Base-by-base conservation (phyloP, 2,329 filamentous ascomycete species). In the Sclerotinia trifoliorum region DNA sequence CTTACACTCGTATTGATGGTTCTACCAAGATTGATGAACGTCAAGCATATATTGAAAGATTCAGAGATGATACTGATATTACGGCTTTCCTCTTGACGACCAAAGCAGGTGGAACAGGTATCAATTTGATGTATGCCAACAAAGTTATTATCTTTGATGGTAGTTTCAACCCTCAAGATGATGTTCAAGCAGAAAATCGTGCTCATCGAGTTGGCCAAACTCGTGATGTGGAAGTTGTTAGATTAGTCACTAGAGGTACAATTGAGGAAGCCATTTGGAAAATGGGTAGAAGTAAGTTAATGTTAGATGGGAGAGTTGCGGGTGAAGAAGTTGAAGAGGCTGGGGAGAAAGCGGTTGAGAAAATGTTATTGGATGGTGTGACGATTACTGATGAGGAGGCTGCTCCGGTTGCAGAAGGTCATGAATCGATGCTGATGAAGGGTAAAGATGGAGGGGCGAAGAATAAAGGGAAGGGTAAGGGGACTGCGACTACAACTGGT, bases 111-210 rank as follows among this genome's bases (percentile, higher is more conserved):
- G 95, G 95, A n/a, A 95, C 94, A 0, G 95, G 95, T 52, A 96
- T 99, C 81, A 99, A 99, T 79, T 81, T 99, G 66, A 95, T 94
- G 10, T 92, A 91, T 48, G 95, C 95, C 5, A 98, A 98, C 82
- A 98, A 97, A 80, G 94, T 99, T 74, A 88, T 99, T 79, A 95
- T 99, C 75, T 97, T 98, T 78, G 95, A 99, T 79, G 91, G 91
- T 71, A 92, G 90, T n/a, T 97, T 97, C 81, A 99, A 99, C 74
- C 95, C 95, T 0, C 95, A 99, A 77, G 94, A 98, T 74, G 95
- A 99, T 77, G 89, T 97, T n/a, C 95, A 99, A 78, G 95, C 95
- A 0, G 95, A 98, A 82, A 98, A 99, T 78, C 89, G 95, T 24
- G 95, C 95, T 0, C 95, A 99, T 80, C 90, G 95, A 19, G 92